These are phyloP conservation scores for Cryptococcus jaspeensis DNA, from an alignment of 1,284 basidiomycete genomes.

Conservation along the genomic window DNA sequence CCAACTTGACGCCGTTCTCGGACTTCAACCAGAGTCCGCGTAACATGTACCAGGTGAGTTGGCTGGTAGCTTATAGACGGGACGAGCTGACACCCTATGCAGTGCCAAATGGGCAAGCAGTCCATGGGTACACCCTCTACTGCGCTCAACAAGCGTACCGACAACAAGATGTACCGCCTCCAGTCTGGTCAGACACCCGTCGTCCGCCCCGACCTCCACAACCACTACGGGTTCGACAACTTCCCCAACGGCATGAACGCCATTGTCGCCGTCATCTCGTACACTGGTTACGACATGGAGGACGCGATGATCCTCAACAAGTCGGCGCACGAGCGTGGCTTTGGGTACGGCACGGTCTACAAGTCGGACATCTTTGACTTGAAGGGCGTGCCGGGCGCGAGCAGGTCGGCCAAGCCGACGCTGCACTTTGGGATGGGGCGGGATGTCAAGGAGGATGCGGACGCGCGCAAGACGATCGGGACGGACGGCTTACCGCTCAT, in stretches of 20 bases:
- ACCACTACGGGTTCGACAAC: slow-evolving; percentile 96
- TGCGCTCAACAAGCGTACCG: slow-evolving; percentile 84
- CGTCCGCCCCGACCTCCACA: slow-evolving; percentile 87
- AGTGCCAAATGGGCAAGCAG: slow-evolving; percentile 96
- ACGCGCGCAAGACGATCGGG: slow-evolving; percentile 69
- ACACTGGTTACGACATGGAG: slow-evolving; percentile 99
- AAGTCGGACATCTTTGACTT: slow-evolving; percentile 93
- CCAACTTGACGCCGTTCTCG: slow-evolving; percentile 66
- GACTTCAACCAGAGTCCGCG: slow-evolving; percentile 86
- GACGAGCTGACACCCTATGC: neutral
- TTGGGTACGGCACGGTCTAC: slow-evolving; percentile 95
- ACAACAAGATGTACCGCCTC: slow-evolving; percentile 97
- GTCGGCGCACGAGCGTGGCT: slow-evolving; percentile 96
- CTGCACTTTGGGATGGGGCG: slow-evolving; percentile 82
- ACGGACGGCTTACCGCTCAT: slow-evolving; percentile 80
- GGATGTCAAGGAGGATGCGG: slow-evolving; percentile 64
- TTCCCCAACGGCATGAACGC: slow-evolving; percentile 99
- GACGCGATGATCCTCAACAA: slow-evolving; percentile 99
- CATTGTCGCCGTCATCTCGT: slow-evolving; percentile 97
- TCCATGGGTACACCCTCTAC: slow-evolving; percentile 98
- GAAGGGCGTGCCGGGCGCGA: slow-evolving; percentile 70
- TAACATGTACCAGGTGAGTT: slow-evolving; percentile 65
- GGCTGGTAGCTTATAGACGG: neutral
- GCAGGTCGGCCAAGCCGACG: slow-evolving; percentile 59
- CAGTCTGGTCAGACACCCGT: slow-evolving; percentile 95